Evolutionary conservation across 108 stramenopile species (phyloP), one percentile per base, ranked within the genome.

Genomic region (Cyclotella atomus): DNA sequence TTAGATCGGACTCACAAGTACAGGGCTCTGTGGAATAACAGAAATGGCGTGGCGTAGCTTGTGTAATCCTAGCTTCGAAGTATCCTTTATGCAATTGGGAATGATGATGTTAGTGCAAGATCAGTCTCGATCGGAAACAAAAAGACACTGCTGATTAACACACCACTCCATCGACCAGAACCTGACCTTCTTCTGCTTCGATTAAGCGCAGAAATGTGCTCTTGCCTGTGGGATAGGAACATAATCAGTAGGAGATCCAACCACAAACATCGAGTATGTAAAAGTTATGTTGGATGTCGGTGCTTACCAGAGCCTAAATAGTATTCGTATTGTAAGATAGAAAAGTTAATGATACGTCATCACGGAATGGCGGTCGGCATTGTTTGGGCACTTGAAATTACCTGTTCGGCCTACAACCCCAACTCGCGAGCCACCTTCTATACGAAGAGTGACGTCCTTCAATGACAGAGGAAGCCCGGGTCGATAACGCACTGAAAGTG

Each of bases 21-120:
- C 90, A n/a, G 98, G 98, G 20, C 79, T 78, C 73, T 99, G 97
- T 0, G 97, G 97, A 35, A 99, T 97, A 47, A 99, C 94, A 27
- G 95, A 89, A 21, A 99, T 81, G 10, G 46, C 45, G 3, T 68
- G 83, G 28, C 98, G 84, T 8, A 98, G 85, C 23, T 90, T 89
- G 59, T 94, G 91, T 50, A 99, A 79, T 9, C 96, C 96, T 0
- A 99, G 21, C 2, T 71, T 78, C 0, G 86, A 62, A 49, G 89
- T 89, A 64, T 99, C 91, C 59, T 61, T 57, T 29, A 27, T 24
- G 23, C 56, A 57, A n/a, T 17, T 17, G 38, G 10, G 47, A n/a
- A n/a, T 27, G 16, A 28, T 24, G 16, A 6, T 56, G 23, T 25
- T 56, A 50, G 38, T 41, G 12, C n/a, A 4, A 10, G 16, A 49